Evolutionary conservation across 2,329 filamentous ascomycete species (phyloP).

Genomic region (Phyllosticta ampelicida): DNA sequence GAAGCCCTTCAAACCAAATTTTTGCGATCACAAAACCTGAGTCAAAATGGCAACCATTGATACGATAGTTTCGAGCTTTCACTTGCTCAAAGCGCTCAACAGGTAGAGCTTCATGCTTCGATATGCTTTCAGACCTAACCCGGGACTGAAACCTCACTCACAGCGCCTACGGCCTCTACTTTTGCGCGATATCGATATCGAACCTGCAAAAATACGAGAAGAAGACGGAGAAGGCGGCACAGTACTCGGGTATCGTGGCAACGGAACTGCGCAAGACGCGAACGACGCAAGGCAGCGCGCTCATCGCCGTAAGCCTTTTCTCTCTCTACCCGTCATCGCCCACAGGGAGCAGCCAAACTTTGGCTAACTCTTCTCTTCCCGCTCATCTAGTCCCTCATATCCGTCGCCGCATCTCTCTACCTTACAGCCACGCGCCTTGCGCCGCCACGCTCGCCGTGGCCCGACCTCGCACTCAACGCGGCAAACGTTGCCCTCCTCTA

Average conservation of each 20-base stretch:
- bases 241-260: conserved; percentile 25
- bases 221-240: conserved; percentile 25
- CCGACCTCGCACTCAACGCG: conserved; percentile 9
- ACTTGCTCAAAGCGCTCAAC: neutral
- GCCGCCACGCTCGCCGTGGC: conserved; percentile 3
- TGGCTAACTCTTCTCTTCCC: too few relatives aligned
- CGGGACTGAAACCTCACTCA: neutral
- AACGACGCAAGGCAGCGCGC: conserved; percentile 25
- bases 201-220: conserved; percentile 26
- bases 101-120: neutral
- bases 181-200: conserved; percentile 26
- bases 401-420: conserved; percentile 17
- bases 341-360: too few relatives aligned
- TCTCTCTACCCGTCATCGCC: neutral
- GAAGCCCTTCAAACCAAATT: neutral
- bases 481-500: conserved; percentile 13
- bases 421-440: conserved; percentile 12
- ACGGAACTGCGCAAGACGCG: conserved; percentile 25
- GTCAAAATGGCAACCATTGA: neutral
- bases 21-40: neutral
- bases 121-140: neutral
- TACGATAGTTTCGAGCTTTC: neutral
- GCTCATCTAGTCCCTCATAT: conserved; percentile 15
- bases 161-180: conserved; percentile 20
- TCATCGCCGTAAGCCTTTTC: conserved; percentile 18